These are phyloP conservation scores for Cystobasidium onofrii DNA, from an alignment of 768 basidiomycete species.

Conservation along the genomic window DNA sequence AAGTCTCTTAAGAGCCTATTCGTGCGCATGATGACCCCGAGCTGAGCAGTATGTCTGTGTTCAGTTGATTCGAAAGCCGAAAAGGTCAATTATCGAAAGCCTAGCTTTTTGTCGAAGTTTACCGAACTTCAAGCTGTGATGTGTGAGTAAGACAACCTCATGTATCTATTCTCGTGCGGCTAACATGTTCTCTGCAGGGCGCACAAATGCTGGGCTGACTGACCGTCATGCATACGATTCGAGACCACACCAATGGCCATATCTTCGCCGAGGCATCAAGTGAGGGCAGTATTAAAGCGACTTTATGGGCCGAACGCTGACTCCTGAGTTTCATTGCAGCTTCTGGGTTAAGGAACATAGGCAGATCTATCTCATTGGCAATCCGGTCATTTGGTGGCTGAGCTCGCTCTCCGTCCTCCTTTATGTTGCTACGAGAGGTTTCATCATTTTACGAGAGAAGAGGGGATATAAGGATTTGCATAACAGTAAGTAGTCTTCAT, in stretches of 20 bases:
- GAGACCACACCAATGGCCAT: conserved; percentile 85
- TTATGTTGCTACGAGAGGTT: conserved; percentile 63
- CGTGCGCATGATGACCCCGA: no score
- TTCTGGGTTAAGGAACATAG: conserved; percentile 97
- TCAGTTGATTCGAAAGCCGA: conserved; percentile 63
- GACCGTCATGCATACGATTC: conserved; percentile 93
- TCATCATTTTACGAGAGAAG: conserved; percentile 79
- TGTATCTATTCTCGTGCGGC: background rate
- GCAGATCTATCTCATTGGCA: conserved; percentile 92
- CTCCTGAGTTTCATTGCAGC: no score
- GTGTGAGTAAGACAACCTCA: conserved; percentile 20
- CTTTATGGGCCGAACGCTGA: no score
- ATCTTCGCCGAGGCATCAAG: conserved; percentile 76
- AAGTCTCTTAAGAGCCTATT: no score
- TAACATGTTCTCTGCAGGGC: conserved; percentile 54
- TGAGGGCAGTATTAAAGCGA: no score
- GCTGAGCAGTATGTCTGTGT: background rate
- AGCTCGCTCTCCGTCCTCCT: conserved; percentile 62
- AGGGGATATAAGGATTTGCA: conserved; percentile 87
- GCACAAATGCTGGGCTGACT: conserved; percentile 87
- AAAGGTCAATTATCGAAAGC: conserved; percentile 83
- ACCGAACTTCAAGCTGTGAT: conserved; percentile 73
- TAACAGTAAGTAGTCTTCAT: conserved; percentile 57
- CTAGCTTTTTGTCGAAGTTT: conserved; percentile 85
- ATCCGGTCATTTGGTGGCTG: conserved; percentile 86